phyloP scores from a whole-genome alignment of 805 yeast species.

The Barnettozyma sp. region DNA sequence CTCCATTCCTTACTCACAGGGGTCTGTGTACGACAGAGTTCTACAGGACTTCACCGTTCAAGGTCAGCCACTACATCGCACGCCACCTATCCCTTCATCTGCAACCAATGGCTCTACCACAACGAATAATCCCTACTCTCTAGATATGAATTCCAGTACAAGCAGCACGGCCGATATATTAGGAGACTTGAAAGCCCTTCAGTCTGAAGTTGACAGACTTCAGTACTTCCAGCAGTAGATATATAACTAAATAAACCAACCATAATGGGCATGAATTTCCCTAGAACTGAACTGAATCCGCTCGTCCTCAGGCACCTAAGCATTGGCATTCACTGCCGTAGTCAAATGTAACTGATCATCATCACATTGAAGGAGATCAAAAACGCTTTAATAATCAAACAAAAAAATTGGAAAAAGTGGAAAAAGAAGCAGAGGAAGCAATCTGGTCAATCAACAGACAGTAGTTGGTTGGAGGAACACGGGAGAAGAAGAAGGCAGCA shows the following conservation, averaged over 20 bases:
- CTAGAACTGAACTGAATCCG: too few relatives aligned
- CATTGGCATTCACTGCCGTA: too few relatives aligned
- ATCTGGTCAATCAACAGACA: too few relatives aligned
- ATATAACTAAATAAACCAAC: background rate
- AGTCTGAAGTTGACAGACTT: constrained; percentile 61
- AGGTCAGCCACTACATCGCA: constrained; percentile 7
- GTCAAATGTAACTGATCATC: too few relatives aligned
- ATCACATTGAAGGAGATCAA: too few relatives aligned
- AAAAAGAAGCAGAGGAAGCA: too few relatives aligned
- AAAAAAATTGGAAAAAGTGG: too few relatives aligned
- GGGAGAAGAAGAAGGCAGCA: too few relatives aligned
- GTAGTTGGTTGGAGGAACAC: too few relatives aligned
- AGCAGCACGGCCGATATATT: constrained; percentile 40
- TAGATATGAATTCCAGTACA: constrained; percentile 3
- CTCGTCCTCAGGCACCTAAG: too few relatives aligned
- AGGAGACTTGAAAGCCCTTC: constrained; percentile 59
- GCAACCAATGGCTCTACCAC: too few relatives aligned
- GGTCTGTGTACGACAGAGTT: constrained; percentile 12
- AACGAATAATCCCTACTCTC: constrained; percentile 1
- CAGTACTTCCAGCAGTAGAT: constrained; percentile 14
- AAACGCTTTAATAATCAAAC: too few relatives aligned
- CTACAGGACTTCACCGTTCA: constrained; percentile 11
- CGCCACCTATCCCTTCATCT: constrained; percentile 2
- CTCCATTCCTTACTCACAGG: constrained; percentile 4
- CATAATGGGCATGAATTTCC: background rate